A percentile compares a stretch with the other conserved stretches of the same genome.
phyloP scores from a whole-genome alignment of 2,329 filamentous ascomycete genomes.

The Cordyceps cicadae region DNA sequence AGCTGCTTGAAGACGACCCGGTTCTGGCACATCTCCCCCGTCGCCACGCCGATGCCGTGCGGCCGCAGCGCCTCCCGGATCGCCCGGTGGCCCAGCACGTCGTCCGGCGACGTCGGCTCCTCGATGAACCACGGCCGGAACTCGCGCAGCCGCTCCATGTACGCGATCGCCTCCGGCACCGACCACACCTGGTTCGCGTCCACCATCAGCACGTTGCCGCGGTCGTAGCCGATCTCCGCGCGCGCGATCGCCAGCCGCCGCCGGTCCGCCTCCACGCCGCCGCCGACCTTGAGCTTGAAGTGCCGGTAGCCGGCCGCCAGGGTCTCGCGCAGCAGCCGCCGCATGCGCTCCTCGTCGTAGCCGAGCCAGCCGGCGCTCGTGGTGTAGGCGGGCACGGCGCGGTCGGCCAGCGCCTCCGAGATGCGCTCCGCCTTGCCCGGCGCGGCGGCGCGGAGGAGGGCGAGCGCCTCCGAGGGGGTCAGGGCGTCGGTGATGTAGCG shows the following conservation, averaged over 20 bases:
- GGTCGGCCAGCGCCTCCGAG: slow-evolving; percentile 61
- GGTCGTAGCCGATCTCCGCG: slow-evolving; percentile 73
- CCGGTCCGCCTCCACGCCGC: slow-evolving; percentile 62
- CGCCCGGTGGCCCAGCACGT: slow-evolving; percentile 80
- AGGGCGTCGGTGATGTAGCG: slow-evolving; percentile 91
- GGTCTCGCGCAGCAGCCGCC: slow-evolving; percentile 62
- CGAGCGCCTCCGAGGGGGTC: slow-evolving; percentile 73
- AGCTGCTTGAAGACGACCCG: slow-evolving; percentile 91
- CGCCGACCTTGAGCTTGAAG: slow-evolving; percentile 89
- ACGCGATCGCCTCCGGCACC: slow-evolving; percentile 77
- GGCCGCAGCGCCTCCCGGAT: slow-evolving; percentile 72
- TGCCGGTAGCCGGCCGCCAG: slow-evolving; percentile 69
- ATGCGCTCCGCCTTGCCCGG: slow-evolving; percentile 62
- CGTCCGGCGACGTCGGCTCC: slow-evolving; percentile 84
- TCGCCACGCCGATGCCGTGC: slow-evolving; percentile 73
- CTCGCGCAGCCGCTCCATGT: slow-evolving; percentile 74
- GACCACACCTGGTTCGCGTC: slow-evolving; percentile 93
- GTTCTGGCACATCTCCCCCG: slow-evolving; percentile 94
- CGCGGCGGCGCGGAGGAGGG: slow-evolving; percentile 58
- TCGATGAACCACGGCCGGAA: slow-evolving; percentile 94
- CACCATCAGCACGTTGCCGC: slow-evolving; percentile 80
- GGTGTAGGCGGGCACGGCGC: slow-evolving; percentile 82
- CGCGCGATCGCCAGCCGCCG: slow-evolving; percentile 64
- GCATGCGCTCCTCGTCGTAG: slow-evolving; percentile 83
- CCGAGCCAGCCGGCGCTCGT: slow-evolving; percentile 89